phyloP scores from a whole-genome alignment of 179 eudicot genomes.

The Silene coronaria region DNA sequence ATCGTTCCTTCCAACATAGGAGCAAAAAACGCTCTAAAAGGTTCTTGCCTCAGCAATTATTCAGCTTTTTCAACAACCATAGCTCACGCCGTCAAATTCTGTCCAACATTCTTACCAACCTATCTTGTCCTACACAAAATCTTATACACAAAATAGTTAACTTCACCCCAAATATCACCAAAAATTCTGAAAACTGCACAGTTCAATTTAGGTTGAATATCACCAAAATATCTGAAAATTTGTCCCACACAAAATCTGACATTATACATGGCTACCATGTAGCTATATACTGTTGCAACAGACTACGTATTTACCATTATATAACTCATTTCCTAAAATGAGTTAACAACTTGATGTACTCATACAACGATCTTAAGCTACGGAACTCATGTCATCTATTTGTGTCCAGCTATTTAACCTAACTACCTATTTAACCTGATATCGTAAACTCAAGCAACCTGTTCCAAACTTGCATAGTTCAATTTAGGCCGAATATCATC shows the following conservation, averaged over 20 bases:
- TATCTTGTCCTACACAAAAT: background rate
- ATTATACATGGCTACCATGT: background rate
- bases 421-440: too few species aligned
- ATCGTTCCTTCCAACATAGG: background rate
- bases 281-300: background rate
- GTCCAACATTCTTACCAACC: background rate
- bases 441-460: background rate
- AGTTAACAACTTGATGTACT: background rate
- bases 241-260: background rate
- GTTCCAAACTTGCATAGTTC: background rate
- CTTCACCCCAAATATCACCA: too few species aligned
- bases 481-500: too few species aligned
- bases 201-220: background rate
- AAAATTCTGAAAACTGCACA: background rate
- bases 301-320: too few species aligned
- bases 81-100: background rate
- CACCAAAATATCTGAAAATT: background rate
- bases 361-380: background rate
- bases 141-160: too few species aligned
- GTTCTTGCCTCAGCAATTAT: background rate
- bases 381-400: background rate
- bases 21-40: too few species aligned
- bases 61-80: background rate
- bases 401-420: too few species aligned
- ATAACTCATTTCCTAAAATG: too few species aligned